Evolutionary conservation across 2,329 filamentous ascomycete species (phyloP), one percentile per base, ranked within the genome.

Genomic region (Colletotrichum sp.): DNA sequence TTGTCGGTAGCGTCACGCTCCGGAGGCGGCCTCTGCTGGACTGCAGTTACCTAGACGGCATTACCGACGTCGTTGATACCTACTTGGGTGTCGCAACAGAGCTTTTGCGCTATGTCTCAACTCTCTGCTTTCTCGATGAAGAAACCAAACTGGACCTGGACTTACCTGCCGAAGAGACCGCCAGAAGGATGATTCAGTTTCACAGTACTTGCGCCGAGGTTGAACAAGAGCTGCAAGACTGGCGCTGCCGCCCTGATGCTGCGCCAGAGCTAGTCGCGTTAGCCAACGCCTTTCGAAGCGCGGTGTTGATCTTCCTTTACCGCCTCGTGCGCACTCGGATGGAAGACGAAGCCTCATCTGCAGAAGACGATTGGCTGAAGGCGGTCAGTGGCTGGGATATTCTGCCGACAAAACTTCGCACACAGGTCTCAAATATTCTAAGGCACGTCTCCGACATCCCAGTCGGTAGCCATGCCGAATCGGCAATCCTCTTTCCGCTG

Each of bases 81-180:
- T 78, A 78, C 30, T 4, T 78, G 9, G 77, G 77, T 8, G 77
- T 78, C 6, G 77, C 75, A 16, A 77, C 72, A 6, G 75, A 56
- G 8, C 61, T 78, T 2, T 48, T 78, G 27, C 69, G 61, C 22
- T 71, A 77, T 1, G 74, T 73, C 16, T 65, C 68, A 7, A 69
- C 56, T 3, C 55, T 76, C 34, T 64, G 74, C 9, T 55, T 18
- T 12, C 58, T 76, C 6, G 70, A 76, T 18, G 74, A 76, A 15
- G 70, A 74, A 25, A 76, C 74, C 12, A 66, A 13, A 16, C 6
- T 58, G 4, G 56, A 32, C 5, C 34, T 28, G 10, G 43, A 16
- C 3, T 8, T 65, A 2, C 7, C 39, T 6, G 34, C 32, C 1
- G 64, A 73, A 7, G 65, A 76, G 10, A 30, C 15, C 1, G 25